Evolutionary conservation across 345 rosid species (phyloP), one percentile per base, ranked within the genome.

Genomic region (Rubroshorea leprosula): DNA sequence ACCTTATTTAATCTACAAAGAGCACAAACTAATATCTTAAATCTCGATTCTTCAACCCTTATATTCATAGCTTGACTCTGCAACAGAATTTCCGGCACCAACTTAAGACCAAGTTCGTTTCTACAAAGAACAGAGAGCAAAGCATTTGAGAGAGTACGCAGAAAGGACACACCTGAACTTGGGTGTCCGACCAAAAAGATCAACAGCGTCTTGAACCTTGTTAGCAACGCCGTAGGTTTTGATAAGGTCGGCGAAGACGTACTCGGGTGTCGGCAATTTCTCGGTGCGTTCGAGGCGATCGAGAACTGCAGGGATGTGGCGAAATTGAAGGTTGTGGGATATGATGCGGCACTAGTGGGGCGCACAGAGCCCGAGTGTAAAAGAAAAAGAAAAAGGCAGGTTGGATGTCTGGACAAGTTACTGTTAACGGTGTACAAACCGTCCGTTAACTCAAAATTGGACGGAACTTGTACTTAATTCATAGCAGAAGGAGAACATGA

Each of bases 121-220:
- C 75, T 64, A 65, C 82, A 81, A 63, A 86, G 82, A 66, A 79
- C 73, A 0, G 67, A 59, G 55, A 89, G 85, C 76, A 92, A 24
- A 19, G 90, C 60, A 72, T 83, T n/a, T 78, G 65, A 86, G 87
- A 0, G 86, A 83, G 66, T 64, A 50, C 20, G 75, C 89, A 22
- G 95, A 65, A 71, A 89, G 95, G 29, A 61, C 74, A 22, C 93
- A 83, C 80, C 94, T 84, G 74, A 89, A 80, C 68, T 64, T 74
- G 41, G 89, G 89, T 35, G 83, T 81, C 43, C 68, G 63, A 61
- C 54, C 76, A 70, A 92, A 92, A 6, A 81, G 26, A 17, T 71
- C 57, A 25, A 86, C 12, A 0, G 98, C 87, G 0, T 80, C 78
- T 3, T 80, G 60, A 17, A 71, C 48, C 46, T 49, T 64, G 45